Percentiles rank a stretch among this genome's conserved stretches.
Evolutionary conservation across 805 yeast species (phyloP).

Genomic region (Saccharomycopsis oosterbeekiorum): DNA sequence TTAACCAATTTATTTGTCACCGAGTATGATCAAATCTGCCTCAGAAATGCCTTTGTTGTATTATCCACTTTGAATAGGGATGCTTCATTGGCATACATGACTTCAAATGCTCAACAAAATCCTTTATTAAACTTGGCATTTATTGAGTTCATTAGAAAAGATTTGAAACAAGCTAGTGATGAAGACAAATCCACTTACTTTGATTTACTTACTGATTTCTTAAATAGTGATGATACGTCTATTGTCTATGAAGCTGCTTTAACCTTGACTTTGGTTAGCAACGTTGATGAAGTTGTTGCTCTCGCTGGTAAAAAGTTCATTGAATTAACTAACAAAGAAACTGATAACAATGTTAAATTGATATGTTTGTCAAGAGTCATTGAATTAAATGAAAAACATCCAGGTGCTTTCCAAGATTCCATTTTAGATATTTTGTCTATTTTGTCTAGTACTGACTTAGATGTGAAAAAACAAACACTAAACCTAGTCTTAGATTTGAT

Average conservation of each 20-base stretch:
- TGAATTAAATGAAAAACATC: constrained; percentile 61
- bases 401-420: constrained; percentile 76
- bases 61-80: constrained; percentile 76
- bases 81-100: constrained; percentile 65
- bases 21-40: constrained; percentile 90
- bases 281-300: constrained; percentile 52
- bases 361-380: constrained; percentile 82
- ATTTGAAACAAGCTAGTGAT: constrained; percentile 48
- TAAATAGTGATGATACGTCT: constrained; percentile 57
- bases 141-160: constrained; percentile 84
- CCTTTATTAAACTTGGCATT: constrained; percentile 81
- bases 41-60: constrained; percentile 89
- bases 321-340: constrained; percentile 80
- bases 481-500: constrained; percentile 74
- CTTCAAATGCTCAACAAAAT: constrained; percentile 55
- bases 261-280: constrained; percentile 54
- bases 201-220: constrained; percentile 57
- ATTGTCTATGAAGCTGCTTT: constrained; percentile 90
- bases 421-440: constrained; percentile 81
- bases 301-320: constrained; percentile 80
- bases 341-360: constrained; percentile 92
- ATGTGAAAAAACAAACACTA: constrained; percentile 81
- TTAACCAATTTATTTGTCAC: constrained; percentile 60
- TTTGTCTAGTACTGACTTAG: constrained; percentile 79
- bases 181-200: constrained; percentile 64